phyloP scores from a whole-genome alignment of 345 rosid genomes.

The Erysimum cheiranthoides region DNA sequence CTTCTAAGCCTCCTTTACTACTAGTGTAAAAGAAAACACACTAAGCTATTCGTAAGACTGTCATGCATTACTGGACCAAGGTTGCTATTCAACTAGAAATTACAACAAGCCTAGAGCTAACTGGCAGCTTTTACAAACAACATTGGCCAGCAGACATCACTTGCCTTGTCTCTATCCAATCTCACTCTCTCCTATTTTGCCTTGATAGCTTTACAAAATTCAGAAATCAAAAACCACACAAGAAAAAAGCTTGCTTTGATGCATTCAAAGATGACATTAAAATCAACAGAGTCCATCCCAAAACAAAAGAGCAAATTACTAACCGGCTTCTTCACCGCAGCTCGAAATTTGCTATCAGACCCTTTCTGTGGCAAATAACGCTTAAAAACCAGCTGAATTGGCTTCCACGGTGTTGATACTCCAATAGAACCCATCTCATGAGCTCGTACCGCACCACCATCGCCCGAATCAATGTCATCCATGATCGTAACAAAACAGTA shows the following conservation, averaged over 20 bases:
- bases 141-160: not conserved
- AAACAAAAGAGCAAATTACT: conserved; percentile 44
- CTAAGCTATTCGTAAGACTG: conserved; percentile 13
- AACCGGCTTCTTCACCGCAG: conserved; percentile 71
- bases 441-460: conserved; percentile 49
- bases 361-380: conserved; percentile 47
- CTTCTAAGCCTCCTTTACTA: not conserved
- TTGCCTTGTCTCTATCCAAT: not conserved
- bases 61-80: conserved; percentile 18
- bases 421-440: conserved; percentile 44
- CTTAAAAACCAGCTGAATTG: conserved; percentile 69
- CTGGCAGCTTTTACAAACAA: conserved; percentile 26
- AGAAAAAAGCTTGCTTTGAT: not conserved
- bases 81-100: not conserved
- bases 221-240: not conserved
- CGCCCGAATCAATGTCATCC: conserved; percentile 67
- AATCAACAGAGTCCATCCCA: conserved; percentile 4
- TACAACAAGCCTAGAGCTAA: conserved; percentile 19
- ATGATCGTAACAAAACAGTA: conserved; percentile 50
- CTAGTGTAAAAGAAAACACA: conserved; percentile 21
- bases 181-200: conserved; percentile 6
- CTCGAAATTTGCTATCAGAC: conserved; percentile 51
- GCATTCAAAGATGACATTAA: not conserved
- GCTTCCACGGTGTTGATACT: conserved; percentile 63
- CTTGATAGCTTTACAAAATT: conserved; percentile 21